Conservation (phyloP, 129 eudicot genomes). For the Pseudognaphalium luteoalbum region DNA sequence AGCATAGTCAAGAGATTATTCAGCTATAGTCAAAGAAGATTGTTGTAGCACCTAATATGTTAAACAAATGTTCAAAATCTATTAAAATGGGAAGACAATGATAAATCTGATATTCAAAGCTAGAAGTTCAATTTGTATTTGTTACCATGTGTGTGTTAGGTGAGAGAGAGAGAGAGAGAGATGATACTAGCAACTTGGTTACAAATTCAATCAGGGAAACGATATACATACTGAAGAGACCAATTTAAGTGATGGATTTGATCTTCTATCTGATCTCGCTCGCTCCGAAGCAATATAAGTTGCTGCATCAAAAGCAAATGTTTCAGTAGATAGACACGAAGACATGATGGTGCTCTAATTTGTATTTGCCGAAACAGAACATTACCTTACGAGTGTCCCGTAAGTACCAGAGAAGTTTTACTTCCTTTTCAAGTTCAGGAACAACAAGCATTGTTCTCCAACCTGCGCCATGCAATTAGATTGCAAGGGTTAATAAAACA, state of each 20-base stretch:
- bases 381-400: slow-evolving; percentile 86
- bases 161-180: slow-evolving; percentile 1
- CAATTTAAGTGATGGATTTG: slow-evolving; percentile 80
- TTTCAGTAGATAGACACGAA: slow-evolving; percentile 1
- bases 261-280: slow-evolving; percentile 81
- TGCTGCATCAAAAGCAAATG: slow-evolving; percentile 42
- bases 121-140: background rate
- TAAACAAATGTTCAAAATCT: background rate
- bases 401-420: slow-evolving; percentile 67
- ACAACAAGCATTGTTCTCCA: slow-evolving; percentile 99
- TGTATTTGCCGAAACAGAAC: background rate
- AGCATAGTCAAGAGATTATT: background rate
- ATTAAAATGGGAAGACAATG: background rate
- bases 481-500: background rate
- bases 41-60: too few relatives aligned
- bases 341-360: background rate
- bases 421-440: slow-evolving; percentile 98
- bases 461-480: slow-evolving; percentile 46
- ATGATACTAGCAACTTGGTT: background rate
- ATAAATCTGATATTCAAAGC: background rate
- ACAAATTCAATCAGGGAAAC: slow-evolving; percentile 5
- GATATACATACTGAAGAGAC: slow-evolving; percentile 65
- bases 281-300: slow-evolving; percentile 67
- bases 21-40: background rate
- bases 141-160: background rate